Evolutionary conservation across 495 filamentous ascomycete species (phyloP).

Genomic region (Pyronema domesticum): DNA sequence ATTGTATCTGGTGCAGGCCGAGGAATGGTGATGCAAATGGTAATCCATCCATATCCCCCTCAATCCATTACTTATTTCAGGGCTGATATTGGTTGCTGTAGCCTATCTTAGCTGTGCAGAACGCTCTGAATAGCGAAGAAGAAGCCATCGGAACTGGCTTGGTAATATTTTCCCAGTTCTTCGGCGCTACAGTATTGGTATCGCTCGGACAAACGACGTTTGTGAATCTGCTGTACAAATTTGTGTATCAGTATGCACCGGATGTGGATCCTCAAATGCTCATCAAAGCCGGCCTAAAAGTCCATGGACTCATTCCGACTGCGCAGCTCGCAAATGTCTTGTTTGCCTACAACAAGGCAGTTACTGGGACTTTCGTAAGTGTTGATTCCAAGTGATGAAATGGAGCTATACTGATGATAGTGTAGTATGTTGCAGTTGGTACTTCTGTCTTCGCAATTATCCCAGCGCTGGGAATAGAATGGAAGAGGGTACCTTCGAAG

Average conservation of each 20-base stretch:
- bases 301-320: neutral
- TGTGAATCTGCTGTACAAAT: neutral
- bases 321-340: neutral
- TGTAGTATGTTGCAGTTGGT: neutral
- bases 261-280: neutral
- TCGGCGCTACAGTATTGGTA: conserved; percentile 43
- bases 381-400: neutral
- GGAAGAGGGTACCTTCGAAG: neutral
- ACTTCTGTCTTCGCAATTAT: neutral
- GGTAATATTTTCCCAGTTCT: conserved; percentile 39
- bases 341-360: neutral
- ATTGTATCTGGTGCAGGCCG: conserved; percentile 42
- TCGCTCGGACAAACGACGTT: conserved; percentile 33
- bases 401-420: neutral
- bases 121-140: conserved; percentile 22
- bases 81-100: neutral
- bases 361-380: neutral
- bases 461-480: neutral
- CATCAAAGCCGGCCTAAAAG: neutral
- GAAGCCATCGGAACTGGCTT: conserved; percentile 38
- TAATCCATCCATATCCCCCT: conserved; percentile 36
- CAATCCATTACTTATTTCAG: conserved; percentile 21
- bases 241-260: neutral
- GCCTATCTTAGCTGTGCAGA: neutral
- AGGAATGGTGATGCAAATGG: conserved; percentile 41